Percentiles rank a stretch among this genome's conserved stretches.
These are phyloP conservation scores for Geosmithia putterillii DNA, from an alignment of 2,329 filamentous ascomycete species.

Conservation along the genomic window DNA sequence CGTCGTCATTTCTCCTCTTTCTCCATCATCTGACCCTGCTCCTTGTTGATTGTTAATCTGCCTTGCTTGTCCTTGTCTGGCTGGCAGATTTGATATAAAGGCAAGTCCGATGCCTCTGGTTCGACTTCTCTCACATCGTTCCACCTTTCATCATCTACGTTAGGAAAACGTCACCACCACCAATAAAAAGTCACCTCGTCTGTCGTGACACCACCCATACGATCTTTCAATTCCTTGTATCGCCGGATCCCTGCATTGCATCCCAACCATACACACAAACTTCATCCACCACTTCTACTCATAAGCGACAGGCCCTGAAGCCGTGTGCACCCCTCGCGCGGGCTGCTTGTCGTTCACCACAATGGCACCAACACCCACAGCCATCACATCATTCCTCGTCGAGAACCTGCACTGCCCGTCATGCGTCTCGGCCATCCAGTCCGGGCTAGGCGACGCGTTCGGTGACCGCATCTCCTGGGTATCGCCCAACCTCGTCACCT, in stretches of 20 bases:
- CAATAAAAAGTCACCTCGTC: too few relatives aligned
- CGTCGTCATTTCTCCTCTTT: neutral
- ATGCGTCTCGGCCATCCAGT: conserved; percentile 55
- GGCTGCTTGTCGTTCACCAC: neutral
- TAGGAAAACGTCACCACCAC: too few relatives aligned
- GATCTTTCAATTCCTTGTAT: too few relatives aligned
- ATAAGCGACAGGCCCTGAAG: too few relatives aligned
- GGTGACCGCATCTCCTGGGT: conserved; percentile 39
- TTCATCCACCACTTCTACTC: neutral
- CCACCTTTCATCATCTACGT: too few relatives aligned
- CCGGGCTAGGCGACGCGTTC: conserved; percentile 37
- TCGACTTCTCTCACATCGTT: too few relatives aligned
- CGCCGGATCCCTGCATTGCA: neutral
- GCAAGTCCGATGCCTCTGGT: too few relatives aligned
- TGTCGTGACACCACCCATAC: too few relatives aligned
- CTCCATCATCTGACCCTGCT: neutral
- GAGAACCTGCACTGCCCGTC: conserved; percentile 70
- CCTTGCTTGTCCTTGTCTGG: too few relatives aligned
- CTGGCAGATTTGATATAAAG: too few relatives aligned
- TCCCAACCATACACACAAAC: neutral
- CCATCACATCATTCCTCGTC: conserved; percentile 51
- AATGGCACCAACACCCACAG: neutral
- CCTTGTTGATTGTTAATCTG: neutral
- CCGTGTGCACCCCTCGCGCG: neutral
- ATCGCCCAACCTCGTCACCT: conserved; percentile 59